Percentiles rank a stretch among this genome's conserved stretches.
These are phyloP conservation scores for Lanmaoa rubissima DNA, from an alignment of 768 basidiomycete species.

Conservation along the genomic window DNA sequence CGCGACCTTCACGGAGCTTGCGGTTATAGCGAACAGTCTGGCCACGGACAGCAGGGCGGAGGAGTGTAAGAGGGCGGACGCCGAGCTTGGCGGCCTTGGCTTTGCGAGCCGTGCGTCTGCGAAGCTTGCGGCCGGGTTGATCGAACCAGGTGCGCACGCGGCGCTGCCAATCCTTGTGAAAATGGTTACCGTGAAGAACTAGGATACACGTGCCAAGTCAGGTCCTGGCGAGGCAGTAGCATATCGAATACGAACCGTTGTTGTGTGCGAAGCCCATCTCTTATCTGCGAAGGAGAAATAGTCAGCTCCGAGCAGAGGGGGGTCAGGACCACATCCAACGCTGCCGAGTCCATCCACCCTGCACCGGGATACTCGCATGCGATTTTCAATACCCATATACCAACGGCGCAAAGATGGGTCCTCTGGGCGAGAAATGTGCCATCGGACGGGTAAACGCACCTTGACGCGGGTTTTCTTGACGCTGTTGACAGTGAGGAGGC, in stretches of 20 bases:
- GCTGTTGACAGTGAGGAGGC: constrained; percentile 24
- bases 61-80: constrained; percentile 85
- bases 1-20: constrained; percentile 94
- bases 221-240: constrained; percentile 28
- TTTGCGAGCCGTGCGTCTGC: constrained; percentile 89
- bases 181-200: constrained; percentile 93
- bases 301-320: constrained; percentile 12
- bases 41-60: constrained; percentile 95
- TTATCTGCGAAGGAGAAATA: constrained; percentile 23
- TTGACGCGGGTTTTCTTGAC: constrained; percentile 34
- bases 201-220: constrained; percentile 11
- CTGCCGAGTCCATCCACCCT: constrained; percentile 23
- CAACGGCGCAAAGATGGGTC: not conserved
- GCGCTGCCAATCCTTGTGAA: constrained; percentile 99
- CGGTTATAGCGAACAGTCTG: constrained; percentile 98
- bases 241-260: constrained; percentile 26
- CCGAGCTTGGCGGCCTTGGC: constrained; percentile 88
- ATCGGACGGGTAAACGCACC: constrained; percentile 24
- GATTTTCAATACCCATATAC: not conserved
- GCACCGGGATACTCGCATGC: not conserved
- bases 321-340: constrained; percentile 20
- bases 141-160: constrained; percentile 98
- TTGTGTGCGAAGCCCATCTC: constrained; percentile 38
- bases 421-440: not conserved
- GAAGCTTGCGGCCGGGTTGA: constrained; percentile 97